A percentile compares a stretch with the other conserved stretches of the same genome.
Evolutionary conservation across 73 alveolate species (phyloP).

Genomic region (Paramecium sexaurelia): DNA sequence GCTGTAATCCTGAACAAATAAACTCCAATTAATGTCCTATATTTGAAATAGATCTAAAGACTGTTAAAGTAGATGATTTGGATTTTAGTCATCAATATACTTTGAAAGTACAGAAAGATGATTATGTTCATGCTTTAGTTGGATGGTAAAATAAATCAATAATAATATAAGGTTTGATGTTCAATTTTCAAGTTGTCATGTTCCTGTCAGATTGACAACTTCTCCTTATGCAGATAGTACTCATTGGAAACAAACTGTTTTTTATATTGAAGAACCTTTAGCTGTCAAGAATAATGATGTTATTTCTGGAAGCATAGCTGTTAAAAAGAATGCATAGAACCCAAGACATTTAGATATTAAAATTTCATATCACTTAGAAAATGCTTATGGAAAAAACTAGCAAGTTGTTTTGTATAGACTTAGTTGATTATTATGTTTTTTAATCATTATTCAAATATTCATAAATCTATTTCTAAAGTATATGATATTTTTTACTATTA

Average conservation of each 20-base stretch:
- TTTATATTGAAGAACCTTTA: constrained; percentile 85
- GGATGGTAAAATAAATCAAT: constrained; percentile 63
- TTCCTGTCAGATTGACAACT: constrained; percentile 85
- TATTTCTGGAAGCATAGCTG: constrained; percentile 89
- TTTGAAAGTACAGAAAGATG: constrained; percentile 74
- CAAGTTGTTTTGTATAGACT: constrained; percentile 34
- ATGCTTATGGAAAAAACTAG: constrained; percentile 36
- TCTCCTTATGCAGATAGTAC: constrained; percentile 88
- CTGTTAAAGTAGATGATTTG: constrained; percentile 72
- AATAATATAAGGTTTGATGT: constrained; percentile 80
- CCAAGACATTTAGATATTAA: constrained; percentile 93
- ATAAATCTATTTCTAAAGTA: neutral
- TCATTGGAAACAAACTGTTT: constrained; percentile 96
- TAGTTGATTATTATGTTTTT: constrained; percentile 38
- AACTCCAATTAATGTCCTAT: constrained; percentile 76
- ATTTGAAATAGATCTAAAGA: constrained; percentile 78
- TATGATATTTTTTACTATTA: too few relatives aligned
- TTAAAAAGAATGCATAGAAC: constrained; percentile 80
- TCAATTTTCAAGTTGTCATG: constrained; percentile 76
- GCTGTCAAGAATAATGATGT: constrained; percentile 84
- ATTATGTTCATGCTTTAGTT: constrained; percentile 85
- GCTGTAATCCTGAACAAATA: constrained; percentile 69
- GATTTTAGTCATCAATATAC: constrained; percentile 77
- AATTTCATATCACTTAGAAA: constrained; percentile 73
- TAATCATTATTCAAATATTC: neutral